phyloP scores from a whole-genome alignment of 1,284 basidiomycete species.

The Inonotus obliquus region DNA sequence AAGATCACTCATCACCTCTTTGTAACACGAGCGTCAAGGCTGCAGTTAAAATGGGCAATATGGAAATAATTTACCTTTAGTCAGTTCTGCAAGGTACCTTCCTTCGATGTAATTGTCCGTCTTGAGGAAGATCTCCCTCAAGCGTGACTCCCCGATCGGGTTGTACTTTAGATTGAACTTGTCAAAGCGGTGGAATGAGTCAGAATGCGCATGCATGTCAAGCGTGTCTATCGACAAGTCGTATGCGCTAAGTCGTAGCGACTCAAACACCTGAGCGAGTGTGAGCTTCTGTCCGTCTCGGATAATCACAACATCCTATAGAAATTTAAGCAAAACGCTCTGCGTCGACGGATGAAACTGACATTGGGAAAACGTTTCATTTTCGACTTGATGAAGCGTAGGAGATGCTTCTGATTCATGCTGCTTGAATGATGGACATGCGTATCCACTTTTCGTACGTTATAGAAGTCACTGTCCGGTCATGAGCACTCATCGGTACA shows the following conservation, averaged over 20 bases:
- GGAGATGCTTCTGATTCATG: constrained; percentile 99
- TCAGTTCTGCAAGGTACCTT: constrained; percentile 92
- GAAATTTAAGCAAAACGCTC: not conserved
- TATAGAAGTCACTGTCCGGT: constrained; percentile 88
- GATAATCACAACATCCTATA: constrained; percentile 91
- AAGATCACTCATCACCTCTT: constrained; percentile 94
- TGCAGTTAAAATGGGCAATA: not conserved
- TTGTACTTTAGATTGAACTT: constrained; percentile 94
- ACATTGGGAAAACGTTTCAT: constrained; percentile 82
- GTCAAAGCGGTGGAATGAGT: constrained; percentile 97
- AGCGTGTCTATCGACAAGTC: constrained; percentile 98
- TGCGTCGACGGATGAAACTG: constrained; percentile 21
- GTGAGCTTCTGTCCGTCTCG: constrained; percentile 91
- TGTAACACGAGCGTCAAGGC: not conserved
- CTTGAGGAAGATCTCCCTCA: constrained; percentile 98
- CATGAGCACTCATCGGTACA: not conserved
- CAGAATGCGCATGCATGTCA: constrained; percentile 98
- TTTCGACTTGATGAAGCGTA: constrained; percentile 98
- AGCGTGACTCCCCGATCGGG: constrained; percentile 89
- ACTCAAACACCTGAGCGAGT: constrained; percentile 91
- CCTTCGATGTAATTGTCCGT: constrained; percentile 95
- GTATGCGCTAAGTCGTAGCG: constrained; percentile 92
- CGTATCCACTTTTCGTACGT: constrained; percentile 96
- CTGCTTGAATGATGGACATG: constrained; percentile 98
- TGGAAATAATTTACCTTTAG: constrained; percentile 53